phyloP scores from a whole-genome alignment of 768 basidiomycete species.

The Podaxis mareebaensis region DNA sequence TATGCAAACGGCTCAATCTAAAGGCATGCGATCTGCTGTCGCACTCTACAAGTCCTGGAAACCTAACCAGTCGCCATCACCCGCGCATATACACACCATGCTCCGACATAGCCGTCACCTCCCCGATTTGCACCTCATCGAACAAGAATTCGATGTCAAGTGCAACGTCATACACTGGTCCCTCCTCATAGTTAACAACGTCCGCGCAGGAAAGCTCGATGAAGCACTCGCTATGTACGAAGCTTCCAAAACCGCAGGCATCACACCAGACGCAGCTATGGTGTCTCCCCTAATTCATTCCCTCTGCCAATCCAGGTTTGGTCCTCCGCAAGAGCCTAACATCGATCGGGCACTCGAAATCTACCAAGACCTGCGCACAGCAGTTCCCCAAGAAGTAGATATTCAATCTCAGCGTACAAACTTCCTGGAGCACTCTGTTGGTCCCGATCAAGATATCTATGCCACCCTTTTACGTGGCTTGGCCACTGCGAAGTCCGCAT shows the following conservation, averaged over 20 bases:
- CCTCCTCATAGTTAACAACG: constrained; percentile 51
- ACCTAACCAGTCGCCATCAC: not conserved
- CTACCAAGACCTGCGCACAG: constrained; percentile 46
- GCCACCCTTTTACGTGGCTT: constrained; percentile 52
- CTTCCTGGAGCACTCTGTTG: constrained; percentile 31
- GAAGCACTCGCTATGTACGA: constrained; percentile 54
- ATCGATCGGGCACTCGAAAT: constrained; percentile 57
- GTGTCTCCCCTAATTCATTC: constrained; percentile 55
- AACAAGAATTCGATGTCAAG: constrained; percentile 39
- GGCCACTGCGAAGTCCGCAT: constrained; percentile 40
- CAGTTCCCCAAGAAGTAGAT: constrained; percentile 27
- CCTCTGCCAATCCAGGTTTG: constrained; percentile 43
- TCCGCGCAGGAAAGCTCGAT: constrained; percentile 35
- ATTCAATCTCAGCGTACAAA: constrained; percentile 15
- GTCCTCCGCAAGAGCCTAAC: constrained; percentile 28
- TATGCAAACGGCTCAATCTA: constrained; percentile 1
- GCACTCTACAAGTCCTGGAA: constrained; percentile 3
- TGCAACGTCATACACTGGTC: constrained; percentile 53
- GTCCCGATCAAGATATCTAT: constrained; percentile 56
- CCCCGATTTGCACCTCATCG: constrained; percentile 42
- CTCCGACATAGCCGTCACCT: constrained; percentile 41
- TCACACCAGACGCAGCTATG: constrained; percentile 50
- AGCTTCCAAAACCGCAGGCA: constrained; percentile 40
- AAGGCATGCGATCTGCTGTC: constrained; percentile 11
- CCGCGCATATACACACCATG: constrained; percentile 24